phyloP scores from a whole-genome alignment of 495 filamentous ascomycete genomes.

The Darksidea phi region DNA sequence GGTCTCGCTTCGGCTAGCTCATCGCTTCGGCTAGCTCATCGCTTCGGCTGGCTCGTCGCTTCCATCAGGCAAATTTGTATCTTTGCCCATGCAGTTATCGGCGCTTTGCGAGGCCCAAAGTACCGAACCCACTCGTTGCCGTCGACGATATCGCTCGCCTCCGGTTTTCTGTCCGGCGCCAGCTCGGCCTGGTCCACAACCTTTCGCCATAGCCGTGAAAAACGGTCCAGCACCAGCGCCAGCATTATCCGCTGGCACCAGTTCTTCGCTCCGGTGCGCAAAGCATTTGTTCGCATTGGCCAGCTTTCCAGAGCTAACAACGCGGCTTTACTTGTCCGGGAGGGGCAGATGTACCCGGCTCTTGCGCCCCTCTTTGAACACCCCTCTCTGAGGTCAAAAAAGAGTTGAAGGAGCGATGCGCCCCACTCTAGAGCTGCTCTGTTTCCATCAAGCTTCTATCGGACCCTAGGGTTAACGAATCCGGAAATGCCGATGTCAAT shows the following conservation, averaged over 20 bases:
- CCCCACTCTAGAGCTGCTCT: conserved; percentile 8
- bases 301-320: not conserved
- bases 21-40: too few relatives aligned
- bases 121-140: not conserved
- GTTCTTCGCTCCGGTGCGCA: conserved; percentile 11
- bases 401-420: not conserved
- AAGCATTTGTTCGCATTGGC: conserved; percentile 18
- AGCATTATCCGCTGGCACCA: conserved; percentile 25
- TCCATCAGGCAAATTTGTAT: too few relatives aligned
- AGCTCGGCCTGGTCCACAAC: conserved; percentile 1
- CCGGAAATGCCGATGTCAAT: conserved; percentile 1
- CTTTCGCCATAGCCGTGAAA: conserved; percentile 1
- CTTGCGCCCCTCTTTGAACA: conserved; percentile 9
- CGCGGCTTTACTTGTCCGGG: not conserved
- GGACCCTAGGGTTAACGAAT: not conserved
- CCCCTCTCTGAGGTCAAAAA: conserved; percentile 12
- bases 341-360: not conserved
- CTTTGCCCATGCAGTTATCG: too few relatives aligned
- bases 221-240: conserved; percentile 2
- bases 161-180: conserved; percentile 10
- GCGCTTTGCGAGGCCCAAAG: conserved; percentile 1
- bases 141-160: conserved; percentile 22
- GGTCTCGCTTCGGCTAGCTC: too few relatives aligned
- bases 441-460: too few relatives aligned
- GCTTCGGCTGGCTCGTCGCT: too few relatives aligned